phyloP scores from a whole-genome alignment of 1,284 basidiomycete genomes.

The Fomes fomentarius region DNA sequence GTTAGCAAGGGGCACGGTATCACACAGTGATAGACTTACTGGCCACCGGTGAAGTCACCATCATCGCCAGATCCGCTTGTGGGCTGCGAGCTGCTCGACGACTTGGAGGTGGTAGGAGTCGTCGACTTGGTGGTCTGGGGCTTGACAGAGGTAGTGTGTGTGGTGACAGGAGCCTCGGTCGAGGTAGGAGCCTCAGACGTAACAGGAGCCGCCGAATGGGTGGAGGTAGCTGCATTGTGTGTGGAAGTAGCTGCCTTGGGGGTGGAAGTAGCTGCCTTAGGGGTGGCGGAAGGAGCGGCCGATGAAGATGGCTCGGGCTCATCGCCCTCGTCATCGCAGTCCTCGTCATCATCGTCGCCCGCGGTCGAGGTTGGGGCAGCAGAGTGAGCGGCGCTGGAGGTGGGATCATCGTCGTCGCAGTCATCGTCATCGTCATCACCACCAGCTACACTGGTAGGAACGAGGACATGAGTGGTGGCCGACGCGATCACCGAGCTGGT shows the following conservation, averaged over 20 bases:
- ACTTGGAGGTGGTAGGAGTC: slow-evolving; percentile 18
- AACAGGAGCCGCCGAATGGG: slow-evolving; percentile 4
- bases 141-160: not conserved
- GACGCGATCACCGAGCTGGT: slow-evolving; percentile 29
- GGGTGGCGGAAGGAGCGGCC: slow-evolving; percentile 14
- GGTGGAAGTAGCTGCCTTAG: slow-evolving; percentile 4
- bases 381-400: slow-evolving; percentile 20
- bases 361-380: slow-evolving; percentile 21
- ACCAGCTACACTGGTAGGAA: not conserved
- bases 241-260: slow-evolving; percentile 1
- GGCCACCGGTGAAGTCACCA: slow-evolving; percentile 41
- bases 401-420: slow-evolving; percentile 31
- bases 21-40: slow-evolving; percentile 40
- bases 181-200: slow-evolving; percentile 14
- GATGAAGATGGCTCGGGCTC: slow-evolving; percentile 15
- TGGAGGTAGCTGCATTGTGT: slow-evolving; percentile 12
- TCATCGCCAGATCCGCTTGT: slow-evolving; percentile 14
- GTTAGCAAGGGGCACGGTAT: slow-evolving; percentile 5
- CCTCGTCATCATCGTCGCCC: slow-evolving; percentile 15
- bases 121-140: slow-evolving; percentile 16
- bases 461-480: slow-evolving; percentile 28
- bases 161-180: slow-evolving; percentile 20
- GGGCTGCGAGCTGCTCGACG: slow-evolving; percentile 27
- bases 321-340: slow-evolving; percentile 19
- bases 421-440: slow-evolving; percentile 27